These are phyloP conservation scores for Heliamphora exappendiculata DNA, from an alignment of 148 eudicot species.

Conservation along the genomic window DNA sequence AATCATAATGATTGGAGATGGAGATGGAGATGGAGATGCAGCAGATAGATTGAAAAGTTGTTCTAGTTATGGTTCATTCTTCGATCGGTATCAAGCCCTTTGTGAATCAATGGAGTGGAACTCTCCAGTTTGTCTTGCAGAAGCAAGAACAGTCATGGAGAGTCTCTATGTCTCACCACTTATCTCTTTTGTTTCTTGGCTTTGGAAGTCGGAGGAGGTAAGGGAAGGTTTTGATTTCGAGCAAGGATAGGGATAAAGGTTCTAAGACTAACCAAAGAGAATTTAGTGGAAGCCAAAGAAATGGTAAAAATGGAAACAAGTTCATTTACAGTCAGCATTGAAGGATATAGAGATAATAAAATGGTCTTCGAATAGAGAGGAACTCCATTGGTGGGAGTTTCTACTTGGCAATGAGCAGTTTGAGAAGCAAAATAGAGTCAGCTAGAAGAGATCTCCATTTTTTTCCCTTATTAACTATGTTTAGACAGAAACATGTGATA, in stretches of 20 bases:
- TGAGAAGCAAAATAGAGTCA: too few species aligned
- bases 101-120: conserved; percentile 28
- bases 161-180: conserved; percentile 29
- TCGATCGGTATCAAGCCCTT: conserved; percentile 17
- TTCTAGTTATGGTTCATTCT: conserved; percentile 8
- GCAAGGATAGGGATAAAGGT: background rate
- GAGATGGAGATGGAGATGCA: conserved; percentile 2
- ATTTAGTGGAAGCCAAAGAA: conserved; percentile 3
- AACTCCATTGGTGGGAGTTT: conserved; percentile 8
- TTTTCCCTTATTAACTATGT: too few species aligned
- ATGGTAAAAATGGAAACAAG: conserved; percentile 7
- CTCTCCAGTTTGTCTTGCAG: conserved; percentile 15
- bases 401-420: too few species aligned
- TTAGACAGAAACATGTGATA: too few species aligned
- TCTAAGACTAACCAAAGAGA: background rate
- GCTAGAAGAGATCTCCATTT: too few species aligned
- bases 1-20: conserved; percentile 21
- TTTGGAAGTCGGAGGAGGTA: conserved; percentile 22
- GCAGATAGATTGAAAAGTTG: background rate
- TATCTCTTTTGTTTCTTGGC: conserved; percentile 11
- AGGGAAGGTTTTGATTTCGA: background rate
- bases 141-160: conserved; percentile 37
- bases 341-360: conserved; percentile 7
- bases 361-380: background rate
- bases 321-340: background rate